Evolutionary conservation across 345 rosid species (phyloP).

Genomic region (Ceriops tagal): DNA sequence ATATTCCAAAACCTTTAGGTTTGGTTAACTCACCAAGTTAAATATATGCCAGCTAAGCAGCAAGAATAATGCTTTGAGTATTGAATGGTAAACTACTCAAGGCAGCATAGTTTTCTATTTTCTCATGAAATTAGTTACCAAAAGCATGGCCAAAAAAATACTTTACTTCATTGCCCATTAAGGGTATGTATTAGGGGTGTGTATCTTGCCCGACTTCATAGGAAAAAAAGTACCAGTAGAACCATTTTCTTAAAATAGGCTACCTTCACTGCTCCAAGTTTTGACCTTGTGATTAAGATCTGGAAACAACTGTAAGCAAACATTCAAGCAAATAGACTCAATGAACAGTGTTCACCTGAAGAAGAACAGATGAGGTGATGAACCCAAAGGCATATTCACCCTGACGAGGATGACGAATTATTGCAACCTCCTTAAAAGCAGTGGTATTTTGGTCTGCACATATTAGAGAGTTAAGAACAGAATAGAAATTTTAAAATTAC

Average conservation of each 20-base stretch:
- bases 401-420: constrained; percentile 78
- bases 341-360: constrained; percentile 52
- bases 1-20: background rate
- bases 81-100: background rate
- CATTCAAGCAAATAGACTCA: constrained; percentile 1
- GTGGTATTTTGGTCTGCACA: constrained; percentile 66
- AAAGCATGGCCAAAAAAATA: too few relatives aligned
- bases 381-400: constrained; percentile 93
- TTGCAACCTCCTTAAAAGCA: constrained; percentile 83
- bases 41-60: background rate
- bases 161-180: too few relatives aligned
- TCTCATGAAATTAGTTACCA: background rate
- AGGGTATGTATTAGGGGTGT: too few relatives aligned
- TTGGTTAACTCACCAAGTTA: background rate
- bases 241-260: too few relatives aligned
- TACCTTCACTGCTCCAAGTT: background rate
- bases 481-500: background rate
- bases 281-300: background rate
- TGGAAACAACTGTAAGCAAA: constrained; percentile 4
- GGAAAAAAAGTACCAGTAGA: too few relatives aligned
- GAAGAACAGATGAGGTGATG: constrained; percentile 70
- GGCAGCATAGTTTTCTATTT: background rate
- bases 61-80: background rate
- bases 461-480: constrained; percentile 2
- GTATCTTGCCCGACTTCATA: too few relatives aligned